phyloP scores from a whole-genome alignment of 1,139 yeast species.

The Yamadazyma jaroonii region DNA sequence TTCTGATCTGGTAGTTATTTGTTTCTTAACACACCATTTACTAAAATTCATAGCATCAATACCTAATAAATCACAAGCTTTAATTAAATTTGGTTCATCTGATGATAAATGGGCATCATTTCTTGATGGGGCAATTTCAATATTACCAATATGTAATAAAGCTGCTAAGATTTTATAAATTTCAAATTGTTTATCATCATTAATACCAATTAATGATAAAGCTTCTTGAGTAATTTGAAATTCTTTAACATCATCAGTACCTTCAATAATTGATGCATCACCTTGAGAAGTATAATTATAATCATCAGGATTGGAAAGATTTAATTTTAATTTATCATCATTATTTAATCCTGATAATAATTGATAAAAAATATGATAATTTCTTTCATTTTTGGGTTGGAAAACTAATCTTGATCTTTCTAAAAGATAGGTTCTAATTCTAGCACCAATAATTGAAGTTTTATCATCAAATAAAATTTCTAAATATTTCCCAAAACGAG shows the following conservation, averaged over 20 bases:
- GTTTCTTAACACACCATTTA: conserved; percentile 93
- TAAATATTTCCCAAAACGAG: conserved; percentile 93
- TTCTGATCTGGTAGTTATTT: conserved; percentile 89
- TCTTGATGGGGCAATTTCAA: conserved; percentile 82
- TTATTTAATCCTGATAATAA: conserved; percentile 72
- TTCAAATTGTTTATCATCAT: conserved; percentile 54
- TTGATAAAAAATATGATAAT: conserved; percentile 95
- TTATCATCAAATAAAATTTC: conserved; percentile 80
- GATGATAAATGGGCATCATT: conserved; percentile 79
- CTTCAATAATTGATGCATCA: conserved; percentile 67
- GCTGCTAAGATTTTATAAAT: conserved; percentile 85
- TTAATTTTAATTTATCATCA: conserved; percentile 56
- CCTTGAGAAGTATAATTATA: conserved; percentile 91
- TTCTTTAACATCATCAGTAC: conserved; percentile 81
- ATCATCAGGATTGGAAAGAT: conserved; percentile 63
- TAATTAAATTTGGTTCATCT: conserved; percentile 81
- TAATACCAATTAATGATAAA: conserved; percentile 73
- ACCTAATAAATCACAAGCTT: conserved; percentile 85
- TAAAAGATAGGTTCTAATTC: conserved; percentile 85
- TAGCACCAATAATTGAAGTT: conserved; percentile 86
- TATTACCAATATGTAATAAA: conserved; percentile 88
- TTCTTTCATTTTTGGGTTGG: conserved; percentile 86
- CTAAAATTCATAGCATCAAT: conserved; percentile 72
- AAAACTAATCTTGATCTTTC: conserved; percentile 94
- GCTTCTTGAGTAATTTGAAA: conserved; percentile 75